These are phyloP conservation scores for Ligustrum vulgare DNA, from an alignment of 257 asterid species.

Conservation along the genomic window DNA sequence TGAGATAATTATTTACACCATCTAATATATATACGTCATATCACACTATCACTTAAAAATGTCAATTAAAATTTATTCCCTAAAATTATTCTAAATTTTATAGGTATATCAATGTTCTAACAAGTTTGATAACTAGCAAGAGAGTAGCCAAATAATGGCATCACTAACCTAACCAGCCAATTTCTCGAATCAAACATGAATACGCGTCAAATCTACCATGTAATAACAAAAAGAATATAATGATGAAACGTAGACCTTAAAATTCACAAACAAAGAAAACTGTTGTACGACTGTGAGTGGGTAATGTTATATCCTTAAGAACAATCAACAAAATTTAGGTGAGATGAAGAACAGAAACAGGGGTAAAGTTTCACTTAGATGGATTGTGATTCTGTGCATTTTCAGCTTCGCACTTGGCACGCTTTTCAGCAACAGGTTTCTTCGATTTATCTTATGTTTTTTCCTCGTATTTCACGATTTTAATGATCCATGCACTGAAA, in stretches of 20 bases:
- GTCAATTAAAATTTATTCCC: no score
- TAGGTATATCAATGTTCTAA: no score
- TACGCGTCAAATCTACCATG: background rate
- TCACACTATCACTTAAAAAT: no score
- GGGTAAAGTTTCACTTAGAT: conserved; percentile 42
- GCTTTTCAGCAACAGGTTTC: conserved; percentile 55
- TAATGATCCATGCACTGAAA: background rate
- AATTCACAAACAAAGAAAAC: background rate
- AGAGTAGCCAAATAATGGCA: background rate
- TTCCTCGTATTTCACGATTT: background rate
- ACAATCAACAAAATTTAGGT: conserved; percentile 10
- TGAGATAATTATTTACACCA: no score
- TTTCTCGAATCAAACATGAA: background rate
- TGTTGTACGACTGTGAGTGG: background rate
- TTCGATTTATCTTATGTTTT: background rate
- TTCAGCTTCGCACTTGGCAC: conserved; percentile 64
- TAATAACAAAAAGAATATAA: background rate
- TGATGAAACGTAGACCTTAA: background rate
- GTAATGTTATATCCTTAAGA: background rate
- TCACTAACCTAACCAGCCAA: background rate
- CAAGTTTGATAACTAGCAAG: background rate
- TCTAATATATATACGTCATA: no score
- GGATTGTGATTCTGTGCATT: conserved; percentile 51
- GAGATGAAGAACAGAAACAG: conserved; percentile 39
- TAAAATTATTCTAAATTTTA: no score